phyloP scores from a whole-genome alignment of 768 basidiomycete species.

The Tricholoma flavovirens region DNA sequence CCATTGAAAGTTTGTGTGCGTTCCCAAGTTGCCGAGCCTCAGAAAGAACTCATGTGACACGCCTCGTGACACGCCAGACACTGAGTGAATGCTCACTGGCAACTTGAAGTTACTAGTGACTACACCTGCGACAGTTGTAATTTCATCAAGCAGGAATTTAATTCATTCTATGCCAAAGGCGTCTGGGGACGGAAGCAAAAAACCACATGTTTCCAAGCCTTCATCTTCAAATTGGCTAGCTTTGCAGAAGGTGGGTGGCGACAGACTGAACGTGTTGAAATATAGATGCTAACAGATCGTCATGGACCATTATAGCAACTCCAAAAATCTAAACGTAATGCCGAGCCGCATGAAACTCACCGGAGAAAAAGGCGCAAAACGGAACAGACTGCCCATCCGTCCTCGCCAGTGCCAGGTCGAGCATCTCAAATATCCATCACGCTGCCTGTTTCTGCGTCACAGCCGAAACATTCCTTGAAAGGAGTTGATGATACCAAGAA shows the following conservation, averaged over 20 bases:
- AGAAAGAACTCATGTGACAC: background rate
- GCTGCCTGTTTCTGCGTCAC: background rate
- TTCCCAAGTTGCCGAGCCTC: too few relatives aligned
- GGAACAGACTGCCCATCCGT: conserved; percentile 9
- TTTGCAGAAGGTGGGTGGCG: conserved; percentile 41
- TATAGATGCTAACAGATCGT: too few relatives aligned
- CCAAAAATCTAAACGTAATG: conserved; percentile 9
- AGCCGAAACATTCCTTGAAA: background rate
- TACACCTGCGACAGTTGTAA: too few relatives aligned
- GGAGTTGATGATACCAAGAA: conserved; percentile 28
- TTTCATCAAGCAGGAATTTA: background rate
- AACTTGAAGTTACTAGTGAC: too few relatives aligned
- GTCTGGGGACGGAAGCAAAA: background rate
- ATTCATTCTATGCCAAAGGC: conserved; percentile 4
- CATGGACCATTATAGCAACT: conserved; percentile 8
- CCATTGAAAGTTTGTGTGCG: too few relatives aligned
- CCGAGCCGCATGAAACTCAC: conserved; percentile 7
- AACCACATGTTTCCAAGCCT: background rate
- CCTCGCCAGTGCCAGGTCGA: conserved; percentile 5
- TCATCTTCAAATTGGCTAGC: conserved; percentile 60
- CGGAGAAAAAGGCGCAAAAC: conserved; percentile 26
- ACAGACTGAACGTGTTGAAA: background rate
- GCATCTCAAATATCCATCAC: conserved; percentile 1
- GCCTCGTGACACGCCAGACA: too few relatives aligned
- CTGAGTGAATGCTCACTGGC: too few relatives aligned